Percentiles rank a stretch among this genome's conserved stretches.
Conservation (phyloP, 176 grass and related monocot species). For the Oryza meyeriana region DNA sequence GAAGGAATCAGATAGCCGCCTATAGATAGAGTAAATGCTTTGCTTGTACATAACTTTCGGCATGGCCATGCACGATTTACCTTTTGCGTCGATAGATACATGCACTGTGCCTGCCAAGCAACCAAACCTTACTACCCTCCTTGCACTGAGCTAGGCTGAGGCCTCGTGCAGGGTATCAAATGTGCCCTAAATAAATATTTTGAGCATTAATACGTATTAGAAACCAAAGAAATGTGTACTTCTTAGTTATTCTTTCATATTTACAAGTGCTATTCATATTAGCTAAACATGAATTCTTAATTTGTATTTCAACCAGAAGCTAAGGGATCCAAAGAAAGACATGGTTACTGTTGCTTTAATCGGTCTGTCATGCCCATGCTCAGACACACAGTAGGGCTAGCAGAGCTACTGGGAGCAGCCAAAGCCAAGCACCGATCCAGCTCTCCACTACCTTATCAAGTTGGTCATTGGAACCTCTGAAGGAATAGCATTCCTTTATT, state of each 20-base stretch:
- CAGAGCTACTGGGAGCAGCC: background rate
- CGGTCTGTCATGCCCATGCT: background rate
- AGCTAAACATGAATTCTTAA: background rate
- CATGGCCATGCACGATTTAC: no score
- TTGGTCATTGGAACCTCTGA: background rate
- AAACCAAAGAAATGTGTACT: no score
- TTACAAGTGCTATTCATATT: background rate
- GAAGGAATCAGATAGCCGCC: no score
- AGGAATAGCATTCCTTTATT: background rate
- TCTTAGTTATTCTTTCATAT: background rate
- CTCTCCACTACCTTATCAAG: background rate
- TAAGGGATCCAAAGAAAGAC: background rate
- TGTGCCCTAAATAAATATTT: background rate
- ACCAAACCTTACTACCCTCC: no score
- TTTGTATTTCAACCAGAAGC: background rate
- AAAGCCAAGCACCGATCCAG: background rate
- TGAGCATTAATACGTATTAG: background rate
- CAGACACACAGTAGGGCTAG: background rate
- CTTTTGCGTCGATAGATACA: no score
- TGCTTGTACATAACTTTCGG: no score
- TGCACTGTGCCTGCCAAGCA: no score
- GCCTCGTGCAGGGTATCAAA: no score
- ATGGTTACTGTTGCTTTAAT: background rate
- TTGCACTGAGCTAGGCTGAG: no score
- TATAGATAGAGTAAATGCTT: no score